A percentile compares a stretch with the other conserved stretches of the same genome.
Evolutionary conservation across 768 basidiomycete genomes (phyloP).

Genomic region (Mycena latifolia): DNA sequence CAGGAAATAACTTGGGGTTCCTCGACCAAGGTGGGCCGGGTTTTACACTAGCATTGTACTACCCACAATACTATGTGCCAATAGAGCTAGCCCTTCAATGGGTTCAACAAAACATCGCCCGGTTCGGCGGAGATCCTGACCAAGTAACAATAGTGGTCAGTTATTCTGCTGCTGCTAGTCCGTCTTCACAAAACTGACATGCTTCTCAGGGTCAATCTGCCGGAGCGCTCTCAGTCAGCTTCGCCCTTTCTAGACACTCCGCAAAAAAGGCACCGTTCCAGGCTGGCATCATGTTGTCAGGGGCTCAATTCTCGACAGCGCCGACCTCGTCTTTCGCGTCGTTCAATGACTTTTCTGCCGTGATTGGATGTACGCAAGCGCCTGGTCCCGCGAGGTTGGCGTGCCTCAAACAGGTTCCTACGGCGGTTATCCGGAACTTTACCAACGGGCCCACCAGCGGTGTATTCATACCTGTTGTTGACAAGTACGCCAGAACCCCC

Average conservation of each 20-base stretch:
- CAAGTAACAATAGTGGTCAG: conserved; percentile 47
- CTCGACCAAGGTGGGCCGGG: conserved; percentile 46
- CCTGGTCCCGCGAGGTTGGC: conserved; percentile 37
- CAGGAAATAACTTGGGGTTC: conserved; percentile 30
- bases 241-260: conserved; percentile 4
- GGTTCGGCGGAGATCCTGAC: conserved; percentile 57
- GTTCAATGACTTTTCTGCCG: conserved; percentile 32
- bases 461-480: conserved; percentile 22
- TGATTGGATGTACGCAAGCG: conserved; percentile 33
- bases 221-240: conserved; percentile 15
- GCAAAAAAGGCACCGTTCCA: conserved; percentile 26
- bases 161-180: background rate
- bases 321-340: conserved; percentile 17
- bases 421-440: conserved; percentile 33
- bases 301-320: background rate
- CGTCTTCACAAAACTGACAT: background rate
- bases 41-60: background rate
- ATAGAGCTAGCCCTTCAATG: conserved; percentile 42
- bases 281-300: conserved; percentile 31
- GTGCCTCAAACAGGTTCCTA: conserved; percentile 40
- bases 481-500: conserved; percentile 19
- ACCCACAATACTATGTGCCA: background rate
- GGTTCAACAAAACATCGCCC: conserved; percentile 59
- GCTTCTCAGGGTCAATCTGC: conserved; percentile 27
- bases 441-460: conserved; percentile 29